Percentiles rank a stretch among this genome's conserved stretches.
These are phyloP conservation scores for Metschnikowia kofuensis DNA, from an alignment of 805 yeast species.

Conservation along the genomic window DNA sequence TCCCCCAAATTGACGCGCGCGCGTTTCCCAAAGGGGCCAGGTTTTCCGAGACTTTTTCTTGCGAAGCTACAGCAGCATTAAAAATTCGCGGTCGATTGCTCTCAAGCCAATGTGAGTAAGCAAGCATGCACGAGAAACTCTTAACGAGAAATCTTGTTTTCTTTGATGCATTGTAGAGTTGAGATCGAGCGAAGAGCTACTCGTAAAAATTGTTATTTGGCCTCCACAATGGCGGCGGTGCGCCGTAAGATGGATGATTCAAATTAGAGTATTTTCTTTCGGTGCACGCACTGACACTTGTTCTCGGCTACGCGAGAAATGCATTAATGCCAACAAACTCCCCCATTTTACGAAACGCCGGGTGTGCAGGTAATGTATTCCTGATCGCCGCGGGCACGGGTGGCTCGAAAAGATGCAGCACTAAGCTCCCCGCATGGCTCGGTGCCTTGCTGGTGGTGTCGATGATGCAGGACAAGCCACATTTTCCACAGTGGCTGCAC, in stretches of 20 bases:
- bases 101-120: not conserved
- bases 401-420: not conserved
- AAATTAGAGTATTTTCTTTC: not conserved
- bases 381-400: not conserved
- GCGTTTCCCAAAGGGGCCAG: not conserved
- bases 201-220: no score
- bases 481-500: not conserved
- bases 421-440: no score
- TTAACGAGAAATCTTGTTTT: no score
- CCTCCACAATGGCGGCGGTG: no score
- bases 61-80: not conserved
- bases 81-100: not conserved
- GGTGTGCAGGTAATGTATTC: not conserved
- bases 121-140: not conserved
- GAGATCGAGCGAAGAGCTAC: no score
- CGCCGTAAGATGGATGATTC: not conserved
- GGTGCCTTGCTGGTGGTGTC: not conserved
- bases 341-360: not conserved
- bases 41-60: not conserved
- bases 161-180: no score
- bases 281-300: not conserved
- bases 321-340: not conserved
- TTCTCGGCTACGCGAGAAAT: constrained; percentile 1
- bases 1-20: not conserved
- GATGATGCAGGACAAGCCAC: not conserved